phyloP scores from a whole-genome alignment of 2,329 filamentous ascomycete genomes.

The Trematosphaeria pertusa region DNA sequence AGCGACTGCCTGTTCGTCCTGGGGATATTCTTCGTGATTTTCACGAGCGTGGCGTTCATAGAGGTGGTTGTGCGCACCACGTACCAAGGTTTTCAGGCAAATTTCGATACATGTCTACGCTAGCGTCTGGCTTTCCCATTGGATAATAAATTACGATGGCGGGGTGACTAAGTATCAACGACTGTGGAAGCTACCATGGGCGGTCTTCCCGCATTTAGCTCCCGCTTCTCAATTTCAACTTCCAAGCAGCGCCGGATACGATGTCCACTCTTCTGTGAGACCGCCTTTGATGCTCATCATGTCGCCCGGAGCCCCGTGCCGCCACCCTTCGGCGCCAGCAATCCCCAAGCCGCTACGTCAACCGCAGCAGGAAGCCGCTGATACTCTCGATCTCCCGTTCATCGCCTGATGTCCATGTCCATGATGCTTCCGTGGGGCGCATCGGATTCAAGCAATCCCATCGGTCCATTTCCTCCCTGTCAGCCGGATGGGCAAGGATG shows the following conservation, averaged over 20 bases:
- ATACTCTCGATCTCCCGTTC: neutral
- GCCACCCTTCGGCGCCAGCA: no score
- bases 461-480: neutral
- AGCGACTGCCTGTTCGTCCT: neutral
- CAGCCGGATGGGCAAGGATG: neutral
- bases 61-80: conserved; percentile 19
- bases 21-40: neutral
- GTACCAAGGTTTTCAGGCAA: conserved; percentile 10
- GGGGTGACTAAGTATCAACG: conserved; percentile 5
- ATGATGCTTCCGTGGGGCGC: neutral
- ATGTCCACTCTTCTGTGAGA: no score
- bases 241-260: no score
- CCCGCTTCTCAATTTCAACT: conserved; percentile 15
- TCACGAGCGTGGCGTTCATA: conserved; percentile 7
- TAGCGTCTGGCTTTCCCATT: neutral
- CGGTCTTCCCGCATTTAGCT: conserved; percentile 18
- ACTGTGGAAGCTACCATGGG: conserved; percentile 1
- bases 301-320: no score
- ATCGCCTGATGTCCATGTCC: neutral
- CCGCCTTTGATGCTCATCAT: no score
- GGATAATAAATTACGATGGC: neutral
- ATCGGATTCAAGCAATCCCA: neutral
- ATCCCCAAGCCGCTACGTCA: no score
- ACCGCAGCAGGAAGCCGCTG: neutral
- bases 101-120: conserved; percentile 8